These are phyloP conservation scores for Leishmania tarentolae DNA, from an alignment of 208 protist species.

Conservation along the genomic window DNA sequence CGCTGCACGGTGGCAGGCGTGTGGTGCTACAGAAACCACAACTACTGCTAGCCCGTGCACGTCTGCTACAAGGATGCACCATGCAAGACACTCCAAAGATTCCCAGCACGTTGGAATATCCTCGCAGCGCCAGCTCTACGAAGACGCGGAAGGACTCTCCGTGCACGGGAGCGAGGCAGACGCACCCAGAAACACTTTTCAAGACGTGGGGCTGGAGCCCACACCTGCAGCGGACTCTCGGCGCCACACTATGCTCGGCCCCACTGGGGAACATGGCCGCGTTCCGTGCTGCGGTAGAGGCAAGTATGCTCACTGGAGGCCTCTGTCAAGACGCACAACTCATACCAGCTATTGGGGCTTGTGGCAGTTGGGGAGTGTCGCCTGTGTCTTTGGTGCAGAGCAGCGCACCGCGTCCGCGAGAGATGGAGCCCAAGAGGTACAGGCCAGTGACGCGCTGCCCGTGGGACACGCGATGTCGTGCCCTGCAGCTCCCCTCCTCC, in stretches of 20 bases:
- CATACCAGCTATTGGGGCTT: not conserved
- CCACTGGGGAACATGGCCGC: constrained; percentile 19
- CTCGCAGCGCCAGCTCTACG: not conserved
- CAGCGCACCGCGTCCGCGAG: not conserved
- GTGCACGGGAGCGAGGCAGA: not conserved
- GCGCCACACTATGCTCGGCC: constrained; percentile 31
- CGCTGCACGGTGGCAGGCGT: constrained; percentile 27
- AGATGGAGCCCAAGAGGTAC: not conserved
- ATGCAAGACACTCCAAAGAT: not conserved
- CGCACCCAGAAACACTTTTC: constrained; percentile 7
- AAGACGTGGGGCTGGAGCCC: constrained; percentile 35
- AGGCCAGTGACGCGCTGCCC: not conserved
- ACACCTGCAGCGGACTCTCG: constrained; percentile 38
- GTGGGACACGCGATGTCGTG: not conserved
- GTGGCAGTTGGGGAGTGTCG: not conserved
- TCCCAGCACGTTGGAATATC: not conserved
- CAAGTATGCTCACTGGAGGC: not conserved
- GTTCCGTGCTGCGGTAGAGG: constrained; percentile 9
- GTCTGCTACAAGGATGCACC: constrained; percentile 20
- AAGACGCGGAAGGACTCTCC: not conserved
- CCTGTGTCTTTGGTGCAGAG: not conserved
- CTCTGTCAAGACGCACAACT: not conserved
- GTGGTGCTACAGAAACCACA: constrained; percentile 29
- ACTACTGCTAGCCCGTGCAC: constrained; percentile 32
- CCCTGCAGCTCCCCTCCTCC: not conserved